Evolutionary conservation across 2,329 filamentous ascomycete genomes (phyloP), one percentile per base, ranked within the genome.

Genomic region (Trichoderma cornu-damae): DNA sequence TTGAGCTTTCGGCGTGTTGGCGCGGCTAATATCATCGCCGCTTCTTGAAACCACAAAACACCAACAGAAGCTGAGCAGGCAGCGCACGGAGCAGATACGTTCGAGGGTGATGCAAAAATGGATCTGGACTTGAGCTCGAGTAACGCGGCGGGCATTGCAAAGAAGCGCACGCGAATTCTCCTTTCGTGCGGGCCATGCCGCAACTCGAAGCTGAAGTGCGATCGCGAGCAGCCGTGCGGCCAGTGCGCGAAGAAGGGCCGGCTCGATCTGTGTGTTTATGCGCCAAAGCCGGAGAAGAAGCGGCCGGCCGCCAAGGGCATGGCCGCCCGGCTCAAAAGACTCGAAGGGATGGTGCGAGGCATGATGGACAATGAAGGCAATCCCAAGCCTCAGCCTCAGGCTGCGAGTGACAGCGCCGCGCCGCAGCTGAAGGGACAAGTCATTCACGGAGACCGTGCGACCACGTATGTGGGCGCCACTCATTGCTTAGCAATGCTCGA

Each of bases 401-500:
- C 32, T 26, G 54, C 60, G 9, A 62, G 58, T n/a, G 58, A 34
- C 12, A 43, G 46, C 7, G 49, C 52, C 16, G 62, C 64, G 9
- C 69, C 67, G 30, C 63, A 63, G 35, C 60, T 66, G 9, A 66
- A 59, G 38, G 77, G 73, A 0, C 72, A 78, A 53, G 72, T 82
- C 6, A 71, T 82, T 18, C 68, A 71, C 20, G 72, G 75, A 2
- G 66, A 72, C 34, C 68, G 69, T 50, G 73, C 72, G 8, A 76
- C 74, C 40, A 80, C 76, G 4, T 84, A 82, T 61, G 76, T 84
- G 4, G 81, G 82, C 1, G 80, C 80, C 3, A 84, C 81, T 43
- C 81, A 84, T 59, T 83, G 80, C 61, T 78, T 83, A 71, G 81
- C 81, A 2, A 82, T 84, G 67, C 68, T 84, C 9, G 79, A 84